Evolutionary conservation across 2,329 filamentous ascomycete species (phyloP), one percentile per base, ranked within the genome.

Genomic region (Simplicillium sp.): DNA sequence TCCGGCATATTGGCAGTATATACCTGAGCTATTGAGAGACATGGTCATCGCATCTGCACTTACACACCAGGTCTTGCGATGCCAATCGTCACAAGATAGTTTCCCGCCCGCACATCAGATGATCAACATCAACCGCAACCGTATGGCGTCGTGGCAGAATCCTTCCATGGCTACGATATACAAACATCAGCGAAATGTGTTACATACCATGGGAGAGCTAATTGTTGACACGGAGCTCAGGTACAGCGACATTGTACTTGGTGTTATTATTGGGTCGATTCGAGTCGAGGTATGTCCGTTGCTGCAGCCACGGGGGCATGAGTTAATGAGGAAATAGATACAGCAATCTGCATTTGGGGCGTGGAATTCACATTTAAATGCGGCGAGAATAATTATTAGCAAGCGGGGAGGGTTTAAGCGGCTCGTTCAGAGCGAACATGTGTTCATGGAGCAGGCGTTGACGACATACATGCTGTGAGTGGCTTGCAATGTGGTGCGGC

Each of bases 311-410:
- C n/a, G n/a, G n/a, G n/a, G n/a, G n/a, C n/a, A n/a, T n/a, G n/a
- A 15, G 31, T 25, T 15, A 12, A 7, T 39, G 3, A 12, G 25
- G 29, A n/a, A 16, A 3, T 11, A 45, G 43, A 36, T 48, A 9
- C 44, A 48, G 16, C 46, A 48, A 16, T 48, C 44, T 11, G 34
- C 40, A 11, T 48, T 46, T 43, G 44, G 46, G 9, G 36, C 40
- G 7, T 48, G 44, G 46, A 25, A 9, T 25, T 9, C 20, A 25
- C 20, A n/a, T n/a, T 25, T 25, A 9, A 25, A 25, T 9, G 20
- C 20, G 5, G 20, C 20, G 20, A 25, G 20, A 9, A 25, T 6
- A 9, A 25, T 25, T 25, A 25, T 25, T 6, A 9, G 9, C 9
- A 25, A 25, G 9, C 20, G 20, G 5, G 20, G 20, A 9, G 20